Evolutionary conservation across 352 stramenopile species (phyloP).

Genomic region (Phytopythium kandeliae): DNA sequence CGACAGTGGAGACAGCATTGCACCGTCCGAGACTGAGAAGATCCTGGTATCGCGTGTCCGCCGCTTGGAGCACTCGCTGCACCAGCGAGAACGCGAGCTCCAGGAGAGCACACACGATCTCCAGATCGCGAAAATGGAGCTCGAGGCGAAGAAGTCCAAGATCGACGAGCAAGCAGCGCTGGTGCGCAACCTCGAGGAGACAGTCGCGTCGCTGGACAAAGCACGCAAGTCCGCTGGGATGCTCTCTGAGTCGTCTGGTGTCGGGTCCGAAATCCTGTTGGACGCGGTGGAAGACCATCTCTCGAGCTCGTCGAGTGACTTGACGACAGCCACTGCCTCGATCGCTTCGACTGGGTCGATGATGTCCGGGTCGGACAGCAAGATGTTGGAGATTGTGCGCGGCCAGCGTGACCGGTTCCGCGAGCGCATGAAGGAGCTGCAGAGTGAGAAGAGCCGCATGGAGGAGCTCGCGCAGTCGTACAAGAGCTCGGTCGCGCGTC

Average conservation of each 20-base stretch:
- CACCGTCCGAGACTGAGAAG: constrained; percentile 43
- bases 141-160: constrained; percentile 17
- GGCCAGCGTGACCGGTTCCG: constrained; percentile 77
- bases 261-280: constrained; percentile 58
- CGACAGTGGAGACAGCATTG: constrained; percentile 16
- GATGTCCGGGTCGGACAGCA: constrained; percentile 40
- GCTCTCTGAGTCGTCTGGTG: constrained; percentile 9
- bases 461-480: constrained; percentile 61
- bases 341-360: constrained; percentile 1
- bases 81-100: constrained; percentile 52
- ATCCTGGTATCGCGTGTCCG: constrained; percentile 60
- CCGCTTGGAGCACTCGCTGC: constrained; percentile 59
- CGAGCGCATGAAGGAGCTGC: constrained; percentile 77
- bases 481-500: constrained; percentile 54
- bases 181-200: constrained; percentile 61
- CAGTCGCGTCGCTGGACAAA: constrained; percentile 54
- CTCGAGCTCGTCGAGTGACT: constrained; percentile 13
- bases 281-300: constrained; percentile 69
- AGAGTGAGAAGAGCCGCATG: constrained; percentile 62
- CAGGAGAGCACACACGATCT: constrained; percentile 29
- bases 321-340: constrained; percentile 10
- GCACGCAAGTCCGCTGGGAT: constrained; percentile 10
- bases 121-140: constrained; percentile 16
- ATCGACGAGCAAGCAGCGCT: constrained; percentile 48
- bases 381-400: constrained; percentile 84